A percentile compares a stretch with the other conserved stretches of the same genome.
Evolutionary conservation across 2,329 filamentous ascomycete genomes (phyloP).

Genomic region (Zasmidium cellare): DNA sequence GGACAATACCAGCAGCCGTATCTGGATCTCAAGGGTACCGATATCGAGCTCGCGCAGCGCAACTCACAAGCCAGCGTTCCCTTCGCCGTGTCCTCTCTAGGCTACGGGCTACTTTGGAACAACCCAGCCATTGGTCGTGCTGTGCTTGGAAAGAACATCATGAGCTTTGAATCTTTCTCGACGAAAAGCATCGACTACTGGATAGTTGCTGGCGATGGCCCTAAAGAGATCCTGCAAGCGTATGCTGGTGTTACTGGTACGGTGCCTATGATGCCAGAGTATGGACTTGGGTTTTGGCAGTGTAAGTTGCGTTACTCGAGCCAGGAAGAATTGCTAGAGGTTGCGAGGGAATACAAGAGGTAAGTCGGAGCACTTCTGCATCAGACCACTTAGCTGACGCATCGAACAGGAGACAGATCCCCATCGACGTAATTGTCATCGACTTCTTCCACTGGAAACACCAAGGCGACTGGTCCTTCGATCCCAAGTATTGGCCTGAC

Average conservation of each 20-base stretch:
- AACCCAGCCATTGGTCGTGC: slow-evolving; percentile 63
- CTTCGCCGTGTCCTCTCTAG: slow-evolving; percentile 60
- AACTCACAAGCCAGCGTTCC: slow-evolving; percentile 68
- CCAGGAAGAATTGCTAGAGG: slow-evolving; percentile 61
- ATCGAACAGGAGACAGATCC: slow-evolving; percentile 45
- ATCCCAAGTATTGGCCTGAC: slow-evolving; percentile 59
- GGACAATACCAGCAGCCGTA: slow-evolving; percentile 67
- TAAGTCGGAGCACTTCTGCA: too few relatives aligned
- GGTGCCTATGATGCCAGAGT: slow-evolving; percentile 68
- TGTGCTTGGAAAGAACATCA: slow-evolving; percentile 61
- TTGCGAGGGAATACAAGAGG: slow-evolving; percentile 61
- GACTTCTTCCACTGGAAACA: slow-evolving; percentile 69
- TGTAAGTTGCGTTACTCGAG: slow-evolving; percentile 67
- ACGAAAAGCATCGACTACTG: slow-evolving; percentile 63
- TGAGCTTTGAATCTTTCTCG: slow-evolving; percentile 61
- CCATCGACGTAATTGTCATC: slow-evolving; percentile 65
- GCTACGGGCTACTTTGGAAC: slow-evolving; percentile 68
- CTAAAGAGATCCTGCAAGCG: slow-evolving; percentile 56
- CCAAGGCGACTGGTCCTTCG: slow-evolving; percentile 69
- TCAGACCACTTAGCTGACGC: too few relatives aligned
- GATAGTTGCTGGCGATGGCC: slow-evolving; percentile 60
- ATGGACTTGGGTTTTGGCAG: slow-evolving; percentile 68
- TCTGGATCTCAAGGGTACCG: slow-evolving; percentile 62
- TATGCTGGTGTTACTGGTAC: slow-evolving; percentile 60
- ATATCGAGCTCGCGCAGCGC: slow-evolving; percentile 65